Conservation (phyloP, 129 eudicot species). For the Flaveria brownii region DNA sequence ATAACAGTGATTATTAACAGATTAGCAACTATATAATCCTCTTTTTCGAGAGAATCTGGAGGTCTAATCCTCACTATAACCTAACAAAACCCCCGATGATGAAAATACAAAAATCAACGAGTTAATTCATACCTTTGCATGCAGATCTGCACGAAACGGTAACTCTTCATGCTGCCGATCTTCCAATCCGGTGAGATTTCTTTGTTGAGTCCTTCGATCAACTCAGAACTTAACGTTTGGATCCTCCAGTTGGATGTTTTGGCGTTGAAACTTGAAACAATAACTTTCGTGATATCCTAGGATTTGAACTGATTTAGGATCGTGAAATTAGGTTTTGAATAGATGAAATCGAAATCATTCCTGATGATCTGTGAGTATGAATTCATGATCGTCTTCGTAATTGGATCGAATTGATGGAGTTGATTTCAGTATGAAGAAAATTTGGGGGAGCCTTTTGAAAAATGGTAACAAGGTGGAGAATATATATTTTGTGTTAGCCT, state of each 20-base stretch:
- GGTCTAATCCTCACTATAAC: too few relatives aligned
- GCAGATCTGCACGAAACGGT: conserved; percentile 46
- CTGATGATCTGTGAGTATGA: conserved; percentile 44
- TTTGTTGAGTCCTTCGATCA: conserved; percentile 17
- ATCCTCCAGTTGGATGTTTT: conserved; percentile 49
- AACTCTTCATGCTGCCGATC: conserved; percentile 17
- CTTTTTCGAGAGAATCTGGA: conserved; percentile 23
- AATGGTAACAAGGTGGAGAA: not conserved
- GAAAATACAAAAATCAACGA: not conserved
- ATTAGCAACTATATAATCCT: conserved; percentile 40
- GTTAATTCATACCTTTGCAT: conserved; percentile 61
- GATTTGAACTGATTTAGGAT: conserved; percentile 47
- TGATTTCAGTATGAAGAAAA: conserved; percentile 26
- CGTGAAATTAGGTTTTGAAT: conserved; percentile 56
- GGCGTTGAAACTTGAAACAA: conserved; percentile 37
- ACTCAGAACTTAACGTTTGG: conserved; percentile 48
- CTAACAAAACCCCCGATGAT: conserved; percentile 35
- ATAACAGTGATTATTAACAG: too few relatives aligned
- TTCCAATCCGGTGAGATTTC: conserved; percentile 29
- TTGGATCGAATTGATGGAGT: not conserved
- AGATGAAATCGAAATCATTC: conserved; percentile 53
- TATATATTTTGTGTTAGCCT: not conserved
- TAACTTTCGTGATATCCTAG: conserved; percentile 23
- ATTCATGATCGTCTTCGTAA: conserved; percentile 15
- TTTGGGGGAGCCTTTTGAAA: conserved; percentile 34